phyloP scores from a whole-genome alignment of 495 filamentous ascomycete genomes.

The Filosporella fistucella region DNA sequence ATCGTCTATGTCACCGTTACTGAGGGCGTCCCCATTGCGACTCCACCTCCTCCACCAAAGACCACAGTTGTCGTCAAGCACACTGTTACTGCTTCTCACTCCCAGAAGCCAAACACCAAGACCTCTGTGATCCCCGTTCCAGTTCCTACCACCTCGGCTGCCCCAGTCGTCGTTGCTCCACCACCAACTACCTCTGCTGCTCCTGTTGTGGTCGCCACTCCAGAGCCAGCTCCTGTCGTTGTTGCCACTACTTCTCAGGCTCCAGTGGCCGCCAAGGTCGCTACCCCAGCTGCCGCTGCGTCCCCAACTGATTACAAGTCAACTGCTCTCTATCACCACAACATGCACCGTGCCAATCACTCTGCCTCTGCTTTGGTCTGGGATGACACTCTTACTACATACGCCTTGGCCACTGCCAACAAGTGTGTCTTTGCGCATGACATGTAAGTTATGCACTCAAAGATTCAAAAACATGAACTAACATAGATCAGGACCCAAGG shows the following conservation, averaged over 20 bases:
- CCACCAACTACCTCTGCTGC: slow-evolving; percentile 14
- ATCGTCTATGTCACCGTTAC: slow-evolving; percentile 60
- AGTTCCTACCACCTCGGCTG: slow-evolving; percentile 5
- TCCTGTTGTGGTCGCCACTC: slow-evolving; percentile 6
- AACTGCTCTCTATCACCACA: slow-evolving; percentile 65
- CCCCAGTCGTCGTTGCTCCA: slow-evolving; percentile 10
- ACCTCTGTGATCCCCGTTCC: slow-evolving; percentile 9
- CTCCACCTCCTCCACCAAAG: slow-evolving; percentile 12
- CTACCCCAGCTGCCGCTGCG: slow-evolving; percentile 20
- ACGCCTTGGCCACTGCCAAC: slow-evolving; percentile 42
- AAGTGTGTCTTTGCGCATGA: slow-evolving; percentile 72
- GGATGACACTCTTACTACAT: slow-evolving; percentile 55
- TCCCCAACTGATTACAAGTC: slow-evolving; percentile 30
- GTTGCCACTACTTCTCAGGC: slow-evolving; percentile 18
- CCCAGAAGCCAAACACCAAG: too few relatives aligned
- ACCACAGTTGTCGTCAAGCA: slow-evolving; percentile 6
- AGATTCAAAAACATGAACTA: neutral
- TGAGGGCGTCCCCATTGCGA: slow-evolving; percentile 30
- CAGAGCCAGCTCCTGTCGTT: neutral
- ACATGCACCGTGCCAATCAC: slow-evolving; percentile 82
- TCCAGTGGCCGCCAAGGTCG: slow-evolving; percentile 13
- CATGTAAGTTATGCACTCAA: slow-evolving; percentile 50
- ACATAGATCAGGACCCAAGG: slow-evolving; percentile 14
- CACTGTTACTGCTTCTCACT: too few relatives aligned
- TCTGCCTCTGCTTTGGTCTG: slow-evolving; percentile 60